Conservation (phyloP, 148 eudicot genomes). For the Spergularia bocconei region DNA sequence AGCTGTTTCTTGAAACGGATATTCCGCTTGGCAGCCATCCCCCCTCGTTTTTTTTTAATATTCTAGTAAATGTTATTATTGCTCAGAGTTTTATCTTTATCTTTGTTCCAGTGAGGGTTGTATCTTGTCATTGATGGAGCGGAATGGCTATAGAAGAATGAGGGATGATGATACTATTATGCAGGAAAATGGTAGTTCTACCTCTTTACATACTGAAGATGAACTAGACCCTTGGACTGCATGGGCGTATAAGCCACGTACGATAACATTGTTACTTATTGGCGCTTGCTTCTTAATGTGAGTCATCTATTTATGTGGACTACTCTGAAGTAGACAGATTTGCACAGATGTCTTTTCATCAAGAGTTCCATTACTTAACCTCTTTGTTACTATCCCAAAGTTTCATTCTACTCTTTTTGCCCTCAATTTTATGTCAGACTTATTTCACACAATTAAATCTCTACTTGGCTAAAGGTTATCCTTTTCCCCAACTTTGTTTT, state of each 20-base stretch:
- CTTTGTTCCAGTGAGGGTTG: slow-evolving; percentile 10
- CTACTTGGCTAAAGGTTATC: too few relatives aligned
- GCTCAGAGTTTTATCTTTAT: not conserved
- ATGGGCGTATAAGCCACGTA: slow-evolving; percentile 96
- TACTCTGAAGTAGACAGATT: not conserved
- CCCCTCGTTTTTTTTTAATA: not conserved
- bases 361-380: too few relatives aligned
- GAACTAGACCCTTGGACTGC: slow-evolving; percentile 99
- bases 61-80: not conserved
- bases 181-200: slow-evolving; percentile 56
- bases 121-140: slow-evolving; percentile 45
- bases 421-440: too few relatives aligned
- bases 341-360: too few relatives aligned
- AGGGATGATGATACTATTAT: slow-evolving; percentile 26
- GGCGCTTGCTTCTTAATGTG: slow-evolving; percentile 97
- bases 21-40: not conserved
- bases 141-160: slow-evolving; percentile 39
- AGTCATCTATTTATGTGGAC: slow-evolving; percentile 28
- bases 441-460: too few relatives aligned
- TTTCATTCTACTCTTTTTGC: too few relatives aligned
- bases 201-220: slow-evolving; percentile 44
- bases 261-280: slow-evolving; percentile 73
- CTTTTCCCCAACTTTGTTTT: not conserved
- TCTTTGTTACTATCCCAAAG: too few relatives aligned
- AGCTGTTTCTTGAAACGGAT: too few relatives aligned